Percentiles rank a stretch among this genome's conserved stretches.
Conservation (phyloP, 2,329 filamentous ascomycete genomes). For the Aureobasidium sp. region DNA sequence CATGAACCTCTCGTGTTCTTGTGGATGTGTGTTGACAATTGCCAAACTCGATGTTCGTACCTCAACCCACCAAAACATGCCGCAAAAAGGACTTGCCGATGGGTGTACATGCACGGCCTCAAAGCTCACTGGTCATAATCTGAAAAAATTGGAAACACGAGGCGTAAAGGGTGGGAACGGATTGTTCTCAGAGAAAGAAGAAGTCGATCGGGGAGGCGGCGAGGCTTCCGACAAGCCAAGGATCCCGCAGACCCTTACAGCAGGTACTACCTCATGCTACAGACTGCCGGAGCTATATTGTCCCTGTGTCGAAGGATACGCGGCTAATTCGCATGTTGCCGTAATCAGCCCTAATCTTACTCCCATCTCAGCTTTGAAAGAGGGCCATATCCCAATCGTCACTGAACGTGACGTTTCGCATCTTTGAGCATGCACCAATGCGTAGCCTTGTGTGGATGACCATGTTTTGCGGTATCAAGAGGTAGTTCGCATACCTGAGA, state of each 20-base stretch:
- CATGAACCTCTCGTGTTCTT: no score
- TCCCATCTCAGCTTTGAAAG: no score
- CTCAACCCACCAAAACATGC: no score
- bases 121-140: no score
- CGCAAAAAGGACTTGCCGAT: no score
- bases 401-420: background rate
- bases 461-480: conserved; percentile 20
- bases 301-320: no score
- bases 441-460: conserved; percentile 13
- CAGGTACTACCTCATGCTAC: background rate
- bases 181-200: background rate
- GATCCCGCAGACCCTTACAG: background rate
- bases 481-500: background rate
- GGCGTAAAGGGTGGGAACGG: no score
- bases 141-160: no score
- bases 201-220: background rate
- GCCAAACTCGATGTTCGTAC: background rate
- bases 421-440: conserved; percentile 22
- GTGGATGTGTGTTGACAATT: background rate
- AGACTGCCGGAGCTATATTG: conserved; percentile 6
- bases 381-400: no score
- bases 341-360: no score
- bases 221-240: conserved; percentile 5
- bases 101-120: no score
- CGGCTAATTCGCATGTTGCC: no score